phyloP scores from a whole-genome alignment of 768 basidiomycete species.

The Kwoniella pini region DNA sequence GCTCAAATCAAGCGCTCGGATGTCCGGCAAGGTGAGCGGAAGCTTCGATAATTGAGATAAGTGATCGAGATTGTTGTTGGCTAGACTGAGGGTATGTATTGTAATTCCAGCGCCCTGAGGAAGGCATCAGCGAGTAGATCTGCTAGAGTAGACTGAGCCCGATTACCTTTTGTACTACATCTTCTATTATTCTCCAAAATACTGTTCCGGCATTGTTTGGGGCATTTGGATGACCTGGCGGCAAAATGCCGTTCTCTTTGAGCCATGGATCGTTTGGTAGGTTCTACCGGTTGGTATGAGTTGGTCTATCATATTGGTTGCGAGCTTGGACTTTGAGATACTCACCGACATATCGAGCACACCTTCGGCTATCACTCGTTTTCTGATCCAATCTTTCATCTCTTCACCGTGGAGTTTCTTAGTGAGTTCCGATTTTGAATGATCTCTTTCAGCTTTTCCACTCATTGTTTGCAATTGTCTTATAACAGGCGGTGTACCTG shows the following conservation, averaged over 20 bases:
- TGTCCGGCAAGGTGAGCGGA: conserved; percentile 68
- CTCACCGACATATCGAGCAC: conserved; percentile 44
- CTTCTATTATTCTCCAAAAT: conserved; percentile 66
- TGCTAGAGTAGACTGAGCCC: neutral
- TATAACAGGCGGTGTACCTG: conserved; percentile 12
- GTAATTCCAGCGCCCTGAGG: conserved; percentile 48
- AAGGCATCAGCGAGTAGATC: neutral
- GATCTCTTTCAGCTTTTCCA: conserved; percentile 21
- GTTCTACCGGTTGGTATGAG: too few species aligned
- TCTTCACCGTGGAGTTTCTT: conserved; percentile 32
- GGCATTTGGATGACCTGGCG: conserved; percentile 70
- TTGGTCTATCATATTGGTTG: too few species aligned
- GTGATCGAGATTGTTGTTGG: conserved; percentile 69
- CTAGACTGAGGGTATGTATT: conserved; percentile 71
- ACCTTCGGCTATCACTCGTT: conserved; percentile 27
- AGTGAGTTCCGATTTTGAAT: conserved; percentile 24
- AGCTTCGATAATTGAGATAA: conserved; percentile 66
- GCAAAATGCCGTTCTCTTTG: conserved; percentile 67
- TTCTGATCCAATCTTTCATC: conserved; percentile 42
- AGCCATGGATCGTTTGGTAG: conserved; percentile 77
- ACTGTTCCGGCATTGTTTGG: conserved; percentile 64
- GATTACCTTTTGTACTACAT: conserved; percentile 39
- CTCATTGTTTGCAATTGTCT: conserved; percentile 9
- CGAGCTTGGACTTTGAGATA: neutral
- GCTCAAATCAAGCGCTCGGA: conserved; percentile 51